Conservation (phyloP, 2,329 filamentous ascomycete species). For the Bipolaris zeicola region DNA sequence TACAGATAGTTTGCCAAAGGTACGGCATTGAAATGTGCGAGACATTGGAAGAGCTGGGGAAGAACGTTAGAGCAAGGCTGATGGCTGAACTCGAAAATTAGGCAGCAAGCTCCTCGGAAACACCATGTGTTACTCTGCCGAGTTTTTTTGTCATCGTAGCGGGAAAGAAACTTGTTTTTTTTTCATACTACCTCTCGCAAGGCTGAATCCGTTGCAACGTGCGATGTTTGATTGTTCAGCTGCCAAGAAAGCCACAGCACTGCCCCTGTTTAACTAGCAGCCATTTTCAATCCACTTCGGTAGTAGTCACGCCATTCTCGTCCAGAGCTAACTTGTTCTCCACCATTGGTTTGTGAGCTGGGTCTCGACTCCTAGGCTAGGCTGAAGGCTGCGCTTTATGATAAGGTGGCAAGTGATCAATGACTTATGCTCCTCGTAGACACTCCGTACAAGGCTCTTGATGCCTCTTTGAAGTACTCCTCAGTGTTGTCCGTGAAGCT, state of each 20-base stretch:
- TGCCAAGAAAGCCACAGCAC: slow-evolving; percentile 12
- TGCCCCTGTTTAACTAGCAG: neutral
- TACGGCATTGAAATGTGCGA: slow-evolving; percentile 55
- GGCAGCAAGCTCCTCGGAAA: neutral
- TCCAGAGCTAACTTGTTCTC: neutral
- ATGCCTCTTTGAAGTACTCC: neutral
- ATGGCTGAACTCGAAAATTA: slow-evolving; percentile 7
- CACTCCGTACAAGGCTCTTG: neutral
- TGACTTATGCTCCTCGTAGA: neutral
- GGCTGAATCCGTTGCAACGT: neutral
- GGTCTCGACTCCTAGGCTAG: neutral
- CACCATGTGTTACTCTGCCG: neutral
- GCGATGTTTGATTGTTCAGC: slow-evolving; percentile 2
- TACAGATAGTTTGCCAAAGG: slow-evolving; percentile 59
- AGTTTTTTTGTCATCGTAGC: neutral
- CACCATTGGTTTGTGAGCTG: neutral
- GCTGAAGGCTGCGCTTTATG: neutral
- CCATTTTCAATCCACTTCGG: neutral
- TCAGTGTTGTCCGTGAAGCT: neutral
- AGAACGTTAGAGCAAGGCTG: slow-evolving; percentile 36
- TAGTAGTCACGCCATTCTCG: neutral
- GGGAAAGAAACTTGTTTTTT: neutral
- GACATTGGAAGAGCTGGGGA: slow-evolving; percentile 50
- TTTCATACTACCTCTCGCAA: neutral
- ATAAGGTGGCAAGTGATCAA: neutral